Conservation (phyloP, 2,329 filamentous ascomycete genomes). For the Penicillium sp. region DNA sequence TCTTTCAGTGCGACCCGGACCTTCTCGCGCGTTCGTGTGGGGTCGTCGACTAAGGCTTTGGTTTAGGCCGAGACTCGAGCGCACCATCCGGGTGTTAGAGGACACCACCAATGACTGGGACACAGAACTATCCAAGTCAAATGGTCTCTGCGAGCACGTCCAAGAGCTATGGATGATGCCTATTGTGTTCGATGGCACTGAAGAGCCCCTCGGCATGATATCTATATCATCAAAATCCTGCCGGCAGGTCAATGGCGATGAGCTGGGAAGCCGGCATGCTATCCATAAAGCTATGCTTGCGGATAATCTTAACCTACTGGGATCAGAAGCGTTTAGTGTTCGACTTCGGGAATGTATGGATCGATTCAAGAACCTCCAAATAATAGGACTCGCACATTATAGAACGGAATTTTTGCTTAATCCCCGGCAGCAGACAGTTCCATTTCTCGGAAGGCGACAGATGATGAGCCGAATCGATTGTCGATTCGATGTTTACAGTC, state of each 20-base stretch:
- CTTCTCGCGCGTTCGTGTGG: too few relatives aligned
- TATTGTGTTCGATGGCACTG: constrained; percentile 5
- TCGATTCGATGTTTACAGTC: neutral
- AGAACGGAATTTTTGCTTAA: neutral
- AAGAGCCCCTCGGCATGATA: neutral
- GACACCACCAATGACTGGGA: too few relatives aligned
- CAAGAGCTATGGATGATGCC: constrained; percentile 14
- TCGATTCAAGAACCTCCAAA: neutral
- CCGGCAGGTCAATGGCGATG: constrained; percentile 5
- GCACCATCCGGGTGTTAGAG: too few relatives aligned
- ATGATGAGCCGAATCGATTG: neutral
- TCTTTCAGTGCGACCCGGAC: too few relatives aligned
- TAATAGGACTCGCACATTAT: neutral
- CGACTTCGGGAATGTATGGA: neutral
- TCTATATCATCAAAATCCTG: constrained; percentile 4
- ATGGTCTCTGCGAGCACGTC: constrained; percentile 9
- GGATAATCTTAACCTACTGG: neutral
- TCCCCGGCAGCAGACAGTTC: neutral
- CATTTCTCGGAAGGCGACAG: neutral
- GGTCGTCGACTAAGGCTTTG: too few relatives aligned
- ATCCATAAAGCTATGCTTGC: neutral
- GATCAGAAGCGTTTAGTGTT: neutral
- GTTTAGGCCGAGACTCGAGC: too few relatives aligned
- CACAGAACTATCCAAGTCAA: constrained; percentile 7
- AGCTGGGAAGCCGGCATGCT: neutral